phyloP scores from a whole-genome alignment of 2,329 filamentous ascomycete species.

The Anisogramma anomala region DNA sequence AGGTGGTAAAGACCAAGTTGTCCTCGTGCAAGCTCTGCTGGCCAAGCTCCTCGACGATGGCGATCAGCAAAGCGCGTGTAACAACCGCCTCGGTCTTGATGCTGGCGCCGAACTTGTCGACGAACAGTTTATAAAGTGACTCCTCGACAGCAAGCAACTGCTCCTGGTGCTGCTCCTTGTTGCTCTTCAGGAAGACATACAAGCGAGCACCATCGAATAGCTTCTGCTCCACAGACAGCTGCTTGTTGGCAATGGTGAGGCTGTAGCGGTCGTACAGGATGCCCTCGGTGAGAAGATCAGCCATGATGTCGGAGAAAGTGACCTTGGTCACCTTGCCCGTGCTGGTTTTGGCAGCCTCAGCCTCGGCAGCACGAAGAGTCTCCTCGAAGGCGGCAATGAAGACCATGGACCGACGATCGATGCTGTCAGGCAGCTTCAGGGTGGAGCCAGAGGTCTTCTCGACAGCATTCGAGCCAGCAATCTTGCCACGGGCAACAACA shows the following conservation, averaged over 20 bases:
- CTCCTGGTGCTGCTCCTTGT: conserved; percentile 13
- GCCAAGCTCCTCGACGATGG: conserved; percentile 13
- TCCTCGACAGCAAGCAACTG: conserved; percentile 14
- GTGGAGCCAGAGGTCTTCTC: conserved; percentile 11
- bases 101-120: conserved; percentile 13
- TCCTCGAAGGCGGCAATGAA: conserved; percentile 15
- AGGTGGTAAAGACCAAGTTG: conserved; percentile 11
- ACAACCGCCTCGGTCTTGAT: conserved; percentile 12
- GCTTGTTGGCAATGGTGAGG: conserved; percentile 13
- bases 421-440: conserved; percentile 11
- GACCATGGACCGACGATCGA: conserved; percentile 15
- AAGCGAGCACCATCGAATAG: conserved; percentile 14
- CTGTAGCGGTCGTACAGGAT: conserved; percentile 15
- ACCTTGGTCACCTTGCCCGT: conserved; percentile 10
- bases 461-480: conserved; percentile 8
- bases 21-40: conserved; percentile 13
- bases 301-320: conserved; percentile 15
- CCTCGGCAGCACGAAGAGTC: conserved; percentile 9
- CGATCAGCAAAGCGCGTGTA: conserved; percentile 13
- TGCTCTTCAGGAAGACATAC: conserved; percentile 14
- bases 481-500: conserved; percentile 13
- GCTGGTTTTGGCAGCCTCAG: conserved; percentile 7
- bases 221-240: conserved; percentile 13
- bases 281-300: conserved; percentile 13
- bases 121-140: conserved; percentile 13